These are phyloP conservation scores for Backusella circina DNA, from an alignment of 192 early-diverging fungal species.

Conservation along the genomic window DNA sequence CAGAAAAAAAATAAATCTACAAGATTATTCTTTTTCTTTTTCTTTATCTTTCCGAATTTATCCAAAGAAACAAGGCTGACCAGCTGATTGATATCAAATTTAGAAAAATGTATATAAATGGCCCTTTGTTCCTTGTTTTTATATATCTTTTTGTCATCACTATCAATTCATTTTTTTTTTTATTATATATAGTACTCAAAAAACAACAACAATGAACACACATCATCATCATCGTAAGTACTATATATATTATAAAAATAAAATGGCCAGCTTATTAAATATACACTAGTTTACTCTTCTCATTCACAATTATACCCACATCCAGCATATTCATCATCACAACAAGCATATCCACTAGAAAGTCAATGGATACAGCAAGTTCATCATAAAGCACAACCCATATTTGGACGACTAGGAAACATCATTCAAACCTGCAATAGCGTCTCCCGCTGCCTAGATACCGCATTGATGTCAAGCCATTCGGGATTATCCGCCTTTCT, in stretches of 20 bases:
- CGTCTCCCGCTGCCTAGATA: background rate
- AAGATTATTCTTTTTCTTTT: background rate
- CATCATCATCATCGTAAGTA: background rate
- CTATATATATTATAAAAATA: background rate
- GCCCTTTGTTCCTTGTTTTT: background rate
- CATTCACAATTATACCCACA: background rate
- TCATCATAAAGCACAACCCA: background rate
- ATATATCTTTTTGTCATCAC: background rate
- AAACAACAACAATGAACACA: background rate
- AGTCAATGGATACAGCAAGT: background rate
- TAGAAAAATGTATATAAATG: background rate
- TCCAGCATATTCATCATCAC: background rate
- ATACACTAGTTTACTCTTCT: background rate
- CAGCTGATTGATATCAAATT: background rate
- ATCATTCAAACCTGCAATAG: background rate
- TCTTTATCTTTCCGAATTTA: background rate
- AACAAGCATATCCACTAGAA: background rate
- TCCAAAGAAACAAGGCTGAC: background rate
- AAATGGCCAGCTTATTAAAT: background rate
- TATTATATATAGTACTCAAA: background rate
- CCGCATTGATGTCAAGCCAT: background rate
- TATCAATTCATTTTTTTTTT: background rate
- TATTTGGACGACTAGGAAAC: background rate
- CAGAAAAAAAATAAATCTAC: background rate
- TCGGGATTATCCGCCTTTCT: background rate